These are phyloP conservation scores for Jackrogersella minutella DNA, from an alignment of 495 filamentous ascomycete species.

Conservation along the genomic window DNA sequence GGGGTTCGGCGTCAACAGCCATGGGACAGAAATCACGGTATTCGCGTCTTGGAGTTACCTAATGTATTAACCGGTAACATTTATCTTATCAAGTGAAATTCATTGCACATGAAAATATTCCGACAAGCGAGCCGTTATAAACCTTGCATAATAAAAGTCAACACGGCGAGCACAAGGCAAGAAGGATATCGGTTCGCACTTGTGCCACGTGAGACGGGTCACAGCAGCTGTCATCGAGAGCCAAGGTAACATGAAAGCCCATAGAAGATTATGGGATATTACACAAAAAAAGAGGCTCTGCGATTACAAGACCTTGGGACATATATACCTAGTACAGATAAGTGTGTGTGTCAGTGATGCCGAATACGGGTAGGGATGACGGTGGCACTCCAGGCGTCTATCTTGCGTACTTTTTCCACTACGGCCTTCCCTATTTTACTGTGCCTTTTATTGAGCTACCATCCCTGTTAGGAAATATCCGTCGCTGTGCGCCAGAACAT, in stretches of 20 bases:
- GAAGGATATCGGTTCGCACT: constrained; percentile 1
- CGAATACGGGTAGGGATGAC: background rate
- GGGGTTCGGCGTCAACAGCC: no score
- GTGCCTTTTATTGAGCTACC: no score
- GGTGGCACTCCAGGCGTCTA: background rate
- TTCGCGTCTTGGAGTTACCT: no score
- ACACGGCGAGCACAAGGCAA: background rate
- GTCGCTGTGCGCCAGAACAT: background rate
- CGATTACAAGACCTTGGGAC: background rate
- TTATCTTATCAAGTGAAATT: no score
- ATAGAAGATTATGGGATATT: background rate
- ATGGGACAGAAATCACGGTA: no score
- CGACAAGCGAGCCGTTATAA: background rate
- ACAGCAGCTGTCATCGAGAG: constrained; percentile 33
- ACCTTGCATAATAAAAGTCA: background rate
- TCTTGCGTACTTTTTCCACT: background rate
- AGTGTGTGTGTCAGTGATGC: background rate
- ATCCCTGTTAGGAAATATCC: background rate
- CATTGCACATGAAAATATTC: no score
- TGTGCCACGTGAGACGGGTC: constrained; percentile 17
- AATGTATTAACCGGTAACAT: no score
- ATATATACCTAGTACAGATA: background rate
- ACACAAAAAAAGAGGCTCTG: constrained; percentile 20
- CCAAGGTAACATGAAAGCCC: constrained; percentile 1
- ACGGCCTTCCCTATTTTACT: no score